Evolutionary conservation across 306 rosid genomes (phyloP).

Genomic region (Quercus gilva): DNA sequence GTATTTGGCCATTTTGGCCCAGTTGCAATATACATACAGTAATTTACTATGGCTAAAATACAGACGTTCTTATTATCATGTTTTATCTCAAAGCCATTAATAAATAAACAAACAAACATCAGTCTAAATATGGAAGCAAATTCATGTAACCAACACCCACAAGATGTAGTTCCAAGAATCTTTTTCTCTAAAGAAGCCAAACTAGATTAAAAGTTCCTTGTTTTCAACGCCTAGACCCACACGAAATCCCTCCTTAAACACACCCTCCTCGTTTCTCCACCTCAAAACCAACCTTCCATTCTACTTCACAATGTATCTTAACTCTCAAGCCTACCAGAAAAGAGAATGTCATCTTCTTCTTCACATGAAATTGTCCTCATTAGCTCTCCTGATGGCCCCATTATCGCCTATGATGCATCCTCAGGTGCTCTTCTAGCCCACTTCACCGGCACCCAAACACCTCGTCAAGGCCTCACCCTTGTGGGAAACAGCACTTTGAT

Average conservation of each 20-base stretch:
- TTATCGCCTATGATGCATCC: slow-evolving; percentile 47
- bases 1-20: neutral
- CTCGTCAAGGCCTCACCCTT: slow-evolving; percentile 41
- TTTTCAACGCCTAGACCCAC: slow-evolving; percentile 38
- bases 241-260: neutral
- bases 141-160: neutral
- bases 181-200: slow-evolving; percentile 14
- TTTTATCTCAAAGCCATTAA: neutral
- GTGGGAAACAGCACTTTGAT: slow-evolving; percentile 33
- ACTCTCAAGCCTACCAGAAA: neutral
- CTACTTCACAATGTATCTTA: neutral
- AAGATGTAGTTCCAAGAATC: neutral
- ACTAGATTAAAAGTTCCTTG: slow-evolving; percentile 22
- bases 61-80: neutral
- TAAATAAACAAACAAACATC: neutral
- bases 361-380: slow-evolving; percentile 55
- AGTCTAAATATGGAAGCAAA: neutral
- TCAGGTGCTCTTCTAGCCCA: slow-evolving; percentile 31
- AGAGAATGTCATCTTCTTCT: slow-evolving; percentile 44
- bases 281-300: neutral
- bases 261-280: slow-evolving; percentile 22
- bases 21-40: neutral
- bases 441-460: slow-evolving; percentile 48
- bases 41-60: neutral
- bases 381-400: slow-evolving; percentile 58